Evolutionary conservation across 306 rosid genomes (phyloP).

Genomic region (Casuarina cunninghamiana): DNA sequence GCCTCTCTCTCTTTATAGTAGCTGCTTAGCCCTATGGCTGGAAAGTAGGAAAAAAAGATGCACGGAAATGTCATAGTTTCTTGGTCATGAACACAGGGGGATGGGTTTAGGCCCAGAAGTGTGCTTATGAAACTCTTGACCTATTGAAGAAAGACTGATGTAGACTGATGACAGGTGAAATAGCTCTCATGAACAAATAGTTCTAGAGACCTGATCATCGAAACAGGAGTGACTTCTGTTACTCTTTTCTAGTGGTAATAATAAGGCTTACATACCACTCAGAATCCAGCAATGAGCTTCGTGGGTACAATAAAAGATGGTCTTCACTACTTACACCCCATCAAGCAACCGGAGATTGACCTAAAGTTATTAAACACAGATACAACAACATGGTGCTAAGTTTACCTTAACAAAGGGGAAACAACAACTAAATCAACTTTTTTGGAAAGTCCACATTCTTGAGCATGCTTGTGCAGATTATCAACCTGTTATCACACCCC

Average conservation of each 20-base stretch:
- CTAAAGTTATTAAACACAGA: not conserved
- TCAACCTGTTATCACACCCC: constrained; percentile 59
- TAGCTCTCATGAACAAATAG: no score
- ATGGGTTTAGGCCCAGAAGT: no score
- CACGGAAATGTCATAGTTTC: no score
- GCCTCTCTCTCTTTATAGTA: not conserved
- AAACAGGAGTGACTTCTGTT: no score
- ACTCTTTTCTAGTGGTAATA: not conserved
- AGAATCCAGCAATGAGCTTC: constrained; percentile 4
- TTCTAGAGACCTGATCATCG: no score
- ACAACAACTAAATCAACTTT: constrained; percentile 68
- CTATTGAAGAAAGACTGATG: no score
- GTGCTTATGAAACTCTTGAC: no score
- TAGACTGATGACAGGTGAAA: no score
- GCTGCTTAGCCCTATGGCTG: no score
- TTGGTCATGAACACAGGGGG: no score
- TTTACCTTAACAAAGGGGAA: constrained; percentile 91
- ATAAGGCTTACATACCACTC: not conserved
- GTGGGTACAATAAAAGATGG: not conserved
- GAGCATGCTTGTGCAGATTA: constrained; percentile 78
- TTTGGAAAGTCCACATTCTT: constrained; percentile 59
- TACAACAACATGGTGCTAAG: constrained; percentile 16
- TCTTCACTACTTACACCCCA: not conserved
- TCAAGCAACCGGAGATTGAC: not conserved
- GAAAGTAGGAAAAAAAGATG: no score